Percentiles rank a stretch among this genome's conserved stretches.
Evolutionary conservation across 805 yeast genomes (phyloP).

Genomic region (Sugiyamaella lignohabitans): DNA sequence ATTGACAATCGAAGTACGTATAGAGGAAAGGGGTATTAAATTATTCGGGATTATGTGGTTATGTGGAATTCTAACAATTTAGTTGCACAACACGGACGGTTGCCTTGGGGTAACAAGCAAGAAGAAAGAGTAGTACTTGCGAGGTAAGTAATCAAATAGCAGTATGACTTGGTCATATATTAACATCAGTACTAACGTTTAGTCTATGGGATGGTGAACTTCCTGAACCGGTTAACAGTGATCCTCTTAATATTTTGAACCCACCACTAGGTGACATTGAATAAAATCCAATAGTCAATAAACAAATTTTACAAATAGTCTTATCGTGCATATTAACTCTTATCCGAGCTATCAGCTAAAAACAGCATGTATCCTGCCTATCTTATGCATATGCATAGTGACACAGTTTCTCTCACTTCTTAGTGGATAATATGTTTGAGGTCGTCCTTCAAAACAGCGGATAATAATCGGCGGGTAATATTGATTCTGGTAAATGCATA

Average conservation of each 20-base stretch:
- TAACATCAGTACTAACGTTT: not conserved
- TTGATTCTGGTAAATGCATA: too few species aligned
- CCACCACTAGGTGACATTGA: not conserved
- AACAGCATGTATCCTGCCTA: too few species aligned
- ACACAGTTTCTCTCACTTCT: not conserved
- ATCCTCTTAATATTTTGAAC: not conserved
- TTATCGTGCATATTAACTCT: not conserved
- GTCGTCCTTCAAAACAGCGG: not conserved
- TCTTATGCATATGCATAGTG: not conserved
- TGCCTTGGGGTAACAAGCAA: slow-evolving; percentile 9
- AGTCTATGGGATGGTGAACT: slow-evolving; percentile 9
- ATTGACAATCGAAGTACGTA: slow-evolving; percentile 6
- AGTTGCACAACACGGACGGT: slow-evolving; percentile 9
- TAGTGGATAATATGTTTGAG: not conserved
- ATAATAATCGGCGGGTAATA: not conserved
- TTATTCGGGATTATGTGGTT: not conserved
- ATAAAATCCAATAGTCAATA: not conserved
- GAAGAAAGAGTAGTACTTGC: slow-evolving; percentile 10
- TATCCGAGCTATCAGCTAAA: too few species aligned
- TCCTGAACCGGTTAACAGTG: slow-evolving; percentile 1
- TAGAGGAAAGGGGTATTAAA: too few species aligned
- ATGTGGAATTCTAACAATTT: not conserved
- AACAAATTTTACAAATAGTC: not conserved
- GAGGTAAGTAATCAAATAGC: too few species aligned
- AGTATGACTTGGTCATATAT: too few species aligned